phyloP scores from a whole-genome alignment of 2,329 filamentous ascomycete species.

The Teratosphaeria epicoccoides region DNA sequence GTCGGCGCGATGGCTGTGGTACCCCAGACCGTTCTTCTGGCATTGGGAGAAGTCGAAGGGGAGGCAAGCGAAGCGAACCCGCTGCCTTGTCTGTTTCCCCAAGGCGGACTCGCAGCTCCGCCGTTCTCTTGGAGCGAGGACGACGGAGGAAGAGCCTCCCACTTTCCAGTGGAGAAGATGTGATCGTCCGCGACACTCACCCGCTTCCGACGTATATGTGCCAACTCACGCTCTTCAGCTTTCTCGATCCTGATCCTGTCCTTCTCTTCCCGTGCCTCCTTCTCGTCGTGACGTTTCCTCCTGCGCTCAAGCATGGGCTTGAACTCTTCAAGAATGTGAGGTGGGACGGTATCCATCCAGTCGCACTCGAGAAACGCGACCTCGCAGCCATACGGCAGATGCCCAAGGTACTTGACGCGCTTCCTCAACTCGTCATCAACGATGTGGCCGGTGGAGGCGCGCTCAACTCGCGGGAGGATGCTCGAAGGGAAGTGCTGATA shows the following conservation, averaged over 20 bases:
- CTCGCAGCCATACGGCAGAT: constrained; percentile 82
- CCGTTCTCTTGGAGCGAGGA: not conserved
- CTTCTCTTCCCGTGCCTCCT: constrained; percentile 76
- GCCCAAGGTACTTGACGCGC: constrained; percentile 74
- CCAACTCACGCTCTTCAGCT: constrained; percentile 59
- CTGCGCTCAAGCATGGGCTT: constrained; percentile 64
- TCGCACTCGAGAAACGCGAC: constrained; percentile 88
- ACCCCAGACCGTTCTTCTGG: constrained; percentile 82
- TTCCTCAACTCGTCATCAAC: constrained; percentile 77
- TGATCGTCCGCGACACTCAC: constrained; percentile 40
- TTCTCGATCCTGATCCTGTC: constrained; percentile 74
- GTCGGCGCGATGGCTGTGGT: constrained; percentile 55
- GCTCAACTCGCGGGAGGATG: constrained; percentile 76
- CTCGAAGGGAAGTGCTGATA: constrained; percentile 77
- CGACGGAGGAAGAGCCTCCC: constrained; percentile 3
- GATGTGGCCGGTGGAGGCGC: constrained; percentile 76
- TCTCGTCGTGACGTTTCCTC: constrained; percentile 68
- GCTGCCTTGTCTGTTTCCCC: constrained; percentile 10
- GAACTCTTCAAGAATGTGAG: constrained; percentile 66
- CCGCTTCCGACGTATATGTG: constrained; percentile 53
- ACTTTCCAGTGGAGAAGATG: constrained; percentile 12
- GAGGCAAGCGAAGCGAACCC: constrained; percentile 61
- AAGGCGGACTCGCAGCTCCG: constrained; percentile 13
- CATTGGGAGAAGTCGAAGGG: constrained; percentile 70
- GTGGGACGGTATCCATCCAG: constrained; percentile 79